Percentiles rank a stretch among this genome's conserved stretches.
phyloP scores from a whole-genome alignment of 345 rosid genomes.

The Brassica carinata region DNA sequence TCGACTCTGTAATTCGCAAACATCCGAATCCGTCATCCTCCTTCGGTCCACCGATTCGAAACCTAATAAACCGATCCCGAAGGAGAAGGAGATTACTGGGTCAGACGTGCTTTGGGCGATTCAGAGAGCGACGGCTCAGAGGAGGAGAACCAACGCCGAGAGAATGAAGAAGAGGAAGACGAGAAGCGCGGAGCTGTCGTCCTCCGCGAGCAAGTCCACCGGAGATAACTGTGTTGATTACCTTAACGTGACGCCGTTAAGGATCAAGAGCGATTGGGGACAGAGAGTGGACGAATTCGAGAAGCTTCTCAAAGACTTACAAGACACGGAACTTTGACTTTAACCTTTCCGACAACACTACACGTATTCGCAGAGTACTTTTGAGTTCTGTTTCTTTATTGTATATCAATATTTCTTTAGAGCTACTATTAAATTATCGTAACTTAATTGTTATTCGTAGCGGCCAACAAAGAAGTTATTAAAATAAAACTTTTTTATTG shows the following conservation, averaged over 20 bases:
- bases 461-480: neutral
- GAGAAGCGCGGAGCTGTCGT: constrained; percentile 16
- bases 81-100: constrained; percentile 46
- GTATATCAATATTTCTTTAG: neutral
- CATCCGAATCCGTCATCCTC: constrained; percentile 9
- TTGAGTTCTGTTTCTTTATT: neutral
- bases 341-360: neutral
- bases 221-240: constrained; percentile 41
- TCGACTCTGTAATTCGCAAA: constrained; percentile 2
- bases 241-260: constrained; percentile 48
- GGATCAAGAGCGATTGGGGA: constrained; percentile 55
- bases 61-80: neutral
- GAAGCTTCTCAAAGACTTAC: constrained; percentile 51
- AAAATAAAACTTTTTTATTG: neutral
- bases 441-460: neutral
- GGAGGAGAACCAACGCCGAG: constrained; percentile 39
- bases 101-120: constrained; percentile 64
- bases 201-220: constrained; percentile 23
- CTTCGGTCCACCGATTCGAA: constrained; percentile 8
- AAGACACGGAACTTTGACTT: constrained; percentile 27
- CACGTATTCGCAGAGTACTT: neutral
- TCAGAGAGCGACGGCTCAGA: constrained; percentile 58
- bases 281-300: constrained; percentile 49
- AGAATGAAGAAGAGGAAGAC: constrained; percentile 30
- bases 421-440: neutral